Conservation (phyloP, 805 yeast species). For the Middelhovenomyces tepae region DNA sequence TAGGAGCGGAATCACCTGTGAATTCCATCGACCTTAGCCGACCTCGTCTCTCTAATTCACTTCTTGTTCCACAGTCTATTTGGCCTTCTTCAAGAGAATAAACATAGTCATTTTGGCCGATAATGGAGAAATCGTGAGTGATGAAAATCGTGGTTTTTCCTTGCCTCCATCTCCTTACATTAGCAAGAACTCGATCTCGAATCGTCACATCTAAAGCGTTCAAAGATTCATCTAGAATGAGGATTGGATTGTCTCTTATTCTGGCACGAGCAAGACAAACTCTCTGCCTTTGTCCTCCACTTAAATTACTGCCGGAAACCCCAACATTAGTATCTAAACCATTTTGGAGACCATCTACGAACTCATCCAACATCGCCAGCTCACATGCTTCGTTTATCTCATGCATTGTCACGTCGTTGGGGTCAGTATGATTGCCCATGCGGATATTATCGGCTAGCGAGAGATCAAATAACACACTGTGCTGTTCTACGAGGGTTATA, state of each 20-base stretch:
- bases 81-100: constrained; percentile 52
- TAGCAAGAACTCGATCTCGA: constrained; percentile 38
- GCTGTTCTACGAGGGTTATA: constrained; percentile 68
- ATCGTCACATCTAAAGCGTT: constrained; percentile 64
- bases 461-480: constrained; percentile 54
- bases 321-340: constrained; percentile 50
- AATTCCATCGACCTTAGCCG: too few relatives aligned
- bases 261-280: constrained; percentile 79
- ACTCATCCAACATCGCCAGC: constrained; percentile 43
- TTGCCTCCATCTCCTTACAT: constrained; percentile 50
- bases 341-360: constrained; percentile 40
- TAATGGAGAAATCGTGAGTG: constrained; percentile 65
- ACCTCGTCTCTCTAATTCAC: constrained; percentile 8
- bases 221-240: constrained; percentile 78
- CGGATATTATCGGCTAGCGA: constrained; percentile 55
- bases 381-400: constrained; percentile 38
- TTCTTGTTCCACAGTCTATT: constrained; percentile 24
- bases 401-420: constrained; percentile 19
- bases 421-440: constrained; percentile 34
- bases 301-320: constrained; percentile 39
- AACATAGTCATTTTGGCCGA: constrained; percentile 49
- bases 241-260: constrained; percentile 60
- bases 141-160: constrained; percentile 70
- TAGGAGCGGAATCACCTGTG: too few relatives aligned
- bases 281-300: constrained; percentile 90